Conservation (phyloP, 2,329 filamentous ascomycete species). For the Acrodontium crateriforme region DNA sequence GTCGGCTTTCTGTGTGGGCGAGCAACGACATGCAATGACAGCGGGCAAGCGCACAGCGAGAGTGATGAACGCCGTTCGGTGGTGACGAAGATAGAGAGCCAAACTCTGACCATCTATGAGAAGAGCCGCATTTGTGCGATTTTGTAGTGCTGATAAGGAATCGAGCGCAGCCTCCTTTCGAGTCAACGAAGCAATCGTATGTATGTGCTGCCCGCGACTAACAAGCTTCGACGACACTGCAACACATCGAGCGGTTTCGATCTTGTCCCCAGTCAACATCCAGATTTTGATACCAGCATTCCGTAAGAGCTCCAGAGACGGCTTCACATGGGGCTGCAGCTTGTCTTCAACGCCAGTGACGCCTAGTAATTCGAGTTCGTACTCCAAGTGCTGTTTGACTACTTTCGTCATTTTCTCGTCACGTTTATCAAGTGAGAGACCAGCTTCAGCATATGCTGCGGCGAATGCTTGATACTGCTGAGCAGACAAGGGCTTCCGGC, state of each 20-base stretch:
- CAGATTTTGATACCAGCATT: conserved; percentile 98
- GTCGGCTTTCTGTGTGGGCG: conserved; percentile 92
- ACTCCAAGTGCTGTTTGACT: conserved; percentile 69
- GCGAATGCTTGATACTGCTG: conserved; percentile 75
- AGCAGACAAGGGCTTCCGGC: conserved; percentile 69
- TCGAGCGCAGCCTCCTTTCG: conserved; percentile 76
- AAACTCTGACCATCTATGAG: conserved; percentile 92
- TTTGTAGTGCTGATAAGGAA: conserved; percentile 73
- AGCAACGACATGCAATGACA: conserved; percentile 92
- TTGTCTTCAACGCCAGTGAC: conserved; percentile 98
- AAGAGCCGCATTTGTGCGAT: conserved; percentile 73
- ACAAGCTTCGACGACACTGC: conserved; percentile 92
- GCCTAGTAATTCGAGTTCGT: conserved; percentile 81
- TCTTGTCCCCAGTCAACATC: conserved; percentile 99
- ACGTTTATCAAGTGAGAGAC: conserved; percentile 63
- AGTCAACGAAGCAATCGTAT: conserved; percentile 65
- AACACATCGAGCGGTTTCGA: conserved; percentile 92
- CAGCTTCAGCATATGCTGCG: conserved; percentile 60
- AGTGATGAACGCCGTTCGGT: conserved; percentile 73
- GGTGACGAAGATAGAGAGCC: conserved; percentile 67
- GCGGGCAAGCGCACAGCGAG: conserved; percentile 77
- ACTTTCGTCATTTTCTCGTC: conserved; percentile 72
- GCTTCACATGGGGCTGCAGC: conserved; percentile 88
- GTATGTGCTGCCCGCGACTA: conserved; percentile 84
- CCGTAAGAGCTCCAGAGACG: conserved; percentile 81